Evolutionary conservation across 2,329 filamentous ascomycete genomes (phyloP), one percentile per base, ranked within the genome.

Genomic region (Trichoderma simmonsii): DNA sequence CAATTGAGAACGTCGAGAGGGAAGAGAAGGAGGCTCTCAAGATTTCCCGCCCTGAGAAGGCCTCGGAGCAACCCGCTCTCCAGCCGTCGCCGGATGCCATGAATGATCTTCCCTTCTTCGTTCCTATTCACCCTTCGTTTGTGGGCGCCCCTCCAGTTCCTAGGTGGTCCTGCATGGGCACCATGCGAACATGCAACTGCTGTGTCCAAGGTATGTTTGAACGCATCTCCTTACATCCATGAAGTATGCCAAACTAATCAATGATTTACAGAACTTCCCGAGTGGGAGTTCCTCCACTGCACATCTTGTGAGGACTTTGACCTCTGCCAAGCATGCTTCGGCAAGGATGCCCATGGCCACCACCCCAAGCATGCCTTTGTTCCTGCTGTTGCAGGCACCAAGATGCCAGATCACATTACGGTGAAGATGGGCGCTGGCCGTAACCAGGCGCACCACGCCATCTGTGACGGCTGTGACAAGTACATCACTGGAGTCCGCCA

Each of bases 381-480:
- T 43, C 86, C 93, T 70, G 92, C 90, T 64, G 87, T 90, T 43
- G 82, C 88, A 51, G 90, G 91, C 63, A 89, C 89, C 14, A 82
- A 84, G 24, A 85, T 96, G 73, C 86, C 89, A 69, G 80, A 85
- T 34, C 79, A 90, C 70, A 88, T 95, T 72, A 84, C 88, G 74
- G 86, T 86, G 74, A 91, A 93, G 76, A 91, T 97, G 79, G 86
- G 86, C 43, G 89, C 95, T 43, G 95, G 96, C 75, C 93, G 95
- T 73, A 93, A 93, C 80, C 87, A 91, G 77, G 86, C 88, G 73
- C 96, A 99, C 84, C 90, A 93, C 73, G 96, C 97, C 73, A 91
- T 98, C 75, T 99, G 96, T 79, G 96, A 99, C 84, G 93, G 93
- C 54, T 99, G 97, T 81, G 93, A 98, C 77, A 92, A 79, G 87